Base-by-base conservation (phyloP, 139 green algal genomes). In the Micromonas commoda region DNA sequence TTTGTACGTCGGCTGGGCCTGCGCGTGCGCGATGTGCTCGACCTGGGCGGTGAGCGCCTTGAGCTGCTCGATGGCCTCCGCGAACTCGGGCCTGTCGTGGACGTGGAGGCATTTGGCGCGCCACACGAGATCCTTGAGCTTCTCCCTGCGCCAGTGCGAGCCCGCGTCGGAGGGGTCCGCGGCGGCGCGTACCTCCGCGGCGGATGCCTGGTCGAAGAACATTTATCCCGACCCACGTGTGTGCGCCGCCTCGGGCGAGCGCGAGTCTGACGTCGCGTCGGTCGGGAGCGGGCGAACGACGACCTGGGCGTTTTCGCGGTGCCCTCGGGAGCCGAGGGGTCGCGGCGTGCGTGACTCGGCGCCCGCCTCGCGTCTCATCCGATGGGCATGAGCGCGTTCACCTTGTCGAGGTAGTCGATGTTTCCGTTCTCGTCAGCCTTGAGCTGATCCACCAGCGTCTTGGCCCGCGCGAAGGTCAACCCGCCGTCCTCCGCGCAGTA, bases 371-470 rank as follows among this genome's bases (percentile, higher is more conserved):
- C 60, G n/a, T 29, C 26, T 68, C 26, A 35, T 73, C 29, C 21
- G n/a, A 16, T 54, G 66, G 13, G 6, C 66, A 73, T 31, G 66
- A 73, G 28, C 66, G 28, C 29, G 16, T 73, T 9, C 16, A 73
- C 21, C 28, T 73, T 73, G 6, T 73, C 66, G 6, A 38, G 24
- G 66, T 73, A 73, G 34, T 73, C 28, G 33, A 73, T 73, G 20
- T 53, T 28, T 24, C 66, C 66, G 21, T 23, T 52, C 29, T 13
- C 19, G 66, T 73, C 29, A 16, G 5, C 13, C 52, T 28, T 5
- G 6, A 73, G 34, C 28, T 16, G 5, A 6, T 5, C 66, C n/a
- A 73, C 66, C n/a, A 73, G 66, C 24, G 20, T n/a, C 33, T 28
- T 5, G 13, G 66, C 66, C 24, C 28, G 6, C 23, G 51, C 19